A percentile compares a stretch with the other conserved stretches of the same genome.
phyloP scores from a whole-genome alignment of 202 grass and related monocot genomes.

The Cymbopogon flexuosus region DNA sequence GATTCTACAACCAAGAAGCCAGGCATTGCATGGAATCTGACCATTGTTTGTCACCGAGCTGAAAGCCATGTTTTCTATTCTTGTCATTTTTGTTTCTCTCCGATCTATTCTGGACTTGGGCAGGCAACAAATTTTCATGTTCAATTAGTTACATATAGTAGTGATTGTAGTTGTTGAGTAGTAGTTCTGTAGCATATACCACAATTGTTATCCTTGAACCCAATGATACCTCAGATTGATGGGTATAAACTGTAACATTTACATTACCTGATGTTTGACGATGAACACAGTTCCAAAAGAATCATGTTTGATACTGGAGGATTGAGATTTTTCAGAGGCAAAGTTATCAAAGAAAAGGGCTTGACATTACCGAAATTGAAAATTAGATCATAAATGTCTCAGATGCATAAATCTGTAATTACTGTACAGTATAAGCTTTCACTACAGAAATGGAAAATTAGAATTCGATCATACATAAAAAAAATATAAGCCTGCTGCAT shows the following conservation, averaged over 20 bases:
- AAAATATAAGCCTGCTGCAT: neutral
- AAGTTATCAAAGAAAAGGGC: neutral
- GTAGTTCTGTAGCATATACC: conserved; percentile 29
- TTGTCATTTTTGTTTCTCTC: conserved; percentile 11
- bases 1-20: conserved; percentile 16
- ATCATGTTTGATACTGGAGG: neutral
- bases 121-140: conserved; percentile 28
- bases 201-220: conserved; percentile 35
- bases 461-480: neutral
- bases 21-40: conserved; percentile 1
- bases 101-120: neutral
- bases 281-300: neutral
- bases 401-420: neutral
- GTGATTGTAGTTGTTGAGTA: conserved; percentile 28
- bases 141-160: conserved; percentile 27
- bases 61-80: neutral
- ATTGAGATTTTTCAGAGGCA: neutral
- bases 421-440: neutral
- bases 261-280: neutral
- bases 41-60: conserved; percentile 16
- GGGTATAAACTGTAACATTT: conserved; percentile 26
- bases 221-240: neutral
- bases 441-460: neutral
- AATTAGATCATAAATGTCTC: neutral
- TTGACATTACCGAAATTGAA: neutral